Conservation (phyloP, 2,329 filamentous ascomycete species). For the Alternaria conjuncta region DNA sequence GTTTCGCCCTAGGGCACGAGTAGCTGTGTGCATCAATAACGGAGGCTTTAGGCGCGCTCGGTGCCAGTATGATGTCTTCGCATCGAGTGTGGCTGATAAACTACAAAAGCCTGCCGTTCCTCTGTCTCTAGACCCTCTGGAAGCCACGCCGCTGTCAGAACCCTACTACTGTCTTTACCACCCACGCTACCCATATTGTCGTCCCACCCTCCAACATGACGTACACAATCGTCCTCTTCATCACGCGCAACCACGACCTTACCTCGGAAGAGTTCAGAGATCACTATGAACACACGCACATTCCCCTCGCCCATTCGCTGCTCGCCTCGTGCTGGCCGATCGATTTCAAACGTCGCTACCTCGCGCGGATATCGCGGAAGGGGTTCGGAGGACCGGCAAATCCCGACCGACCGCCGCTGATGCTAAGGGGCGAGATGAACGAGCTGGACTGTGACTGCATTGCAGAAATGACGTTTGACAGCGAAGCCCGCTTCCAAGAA, state of each 20-base stretch:
- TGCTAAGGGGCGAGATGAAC: constrained; percentile 29
- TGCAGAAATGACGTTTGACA: constrained; percentile 31
- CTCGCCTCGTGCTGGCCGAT: constrained; percentile 26
- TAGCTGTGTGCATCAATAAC: constrained; percentile 2
- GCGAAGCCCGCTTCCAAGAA: constrained; percentile 28
- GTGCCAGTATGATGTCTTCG: neutral
- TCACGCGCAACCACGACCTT: constrained; percentile 30
- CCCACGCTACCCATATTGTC: neutral
- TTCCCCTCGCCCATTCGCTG: constrained; percentile 32
- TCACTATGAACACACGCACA: constrained; percentile 36
- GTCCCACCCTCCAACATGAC: constrained; percentile 21
- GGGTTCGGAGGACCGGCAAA: constrained; percentile 37
- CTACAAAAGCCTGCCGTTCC: constrained; percentile 15
- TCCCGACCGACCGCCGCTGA: constrained; percentile 27
- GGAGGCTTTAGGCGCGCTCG: constrained; percentile 4
- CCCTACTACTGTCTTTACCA: neutral
- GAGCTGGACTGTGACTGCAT: constrained; percentile 38
- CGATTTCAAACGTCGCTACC: constrained; percentile 32
- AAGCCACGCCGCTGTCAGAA: constrained; percentile 17
- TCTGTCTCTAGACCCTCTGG: constrained; percentile 18
- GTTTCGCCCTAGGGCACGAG: constrained; percentile 14
- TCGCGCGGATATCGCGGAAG: constrained; percentile 32
- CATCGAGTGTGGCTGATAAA: neutral
- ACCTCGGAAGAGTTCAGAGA: constrained; percentile 35
- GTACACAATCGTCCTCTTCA: constrained; percentile 34